phyloP scores from a whole-genome alignment of 495 filamentous ascomycete species.

The Penicillium waksmanii region DNA sequence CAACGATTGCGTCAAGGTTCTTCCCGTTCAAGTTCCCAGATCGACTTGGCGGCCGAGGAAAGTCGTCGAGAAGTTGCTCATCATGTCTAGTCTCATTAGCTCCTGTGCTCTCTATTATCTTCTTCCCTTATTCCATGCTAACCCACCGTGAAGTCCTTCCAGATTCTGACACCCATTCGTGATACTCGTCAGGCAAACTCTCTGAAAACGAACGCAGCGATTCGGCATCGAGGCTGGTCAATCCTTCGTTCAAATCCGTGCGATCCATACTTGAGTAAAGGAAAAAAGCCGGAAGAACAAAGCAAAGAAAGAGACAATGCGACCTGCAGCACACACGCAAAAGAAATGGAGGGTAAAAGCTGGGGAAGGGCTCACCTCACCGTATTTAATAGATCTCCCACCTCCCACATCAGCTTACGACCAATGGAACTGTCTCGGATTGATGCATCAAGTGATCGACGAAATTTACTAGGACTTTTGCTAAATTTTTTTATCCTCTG shows the following conservation, averaged over 20 bases:
- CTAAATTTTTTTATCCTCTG: neutral
- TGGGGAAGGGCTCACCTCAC: neutral
- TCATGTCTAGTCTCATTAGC: constrained; percentile 19
- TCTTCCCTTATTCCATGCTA: neutral
- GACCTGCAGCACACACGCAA: neutral
- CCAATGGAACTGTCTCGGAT: constrained; percentile 3
- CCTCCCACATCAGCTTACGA: neutral
- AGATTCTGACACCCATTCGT: constrained; percentile 31
- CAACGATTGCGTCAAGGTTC: constrained; percentile 26
- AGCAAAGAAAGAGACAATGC: neutral
- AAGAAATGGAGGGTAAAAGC: neutral
- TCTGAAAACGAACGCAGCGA: constrained; percentile 31
- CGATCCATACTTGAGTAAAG: neutral
- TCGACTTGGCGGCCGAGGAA: constrained; percentile 26
- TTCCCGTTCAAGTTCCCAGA: neutral
- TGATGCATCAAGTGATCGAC: constrained; percentile 32
- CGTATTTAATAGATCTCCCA: constrained; percentile 20
- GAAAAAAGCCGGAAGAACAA: neutral
- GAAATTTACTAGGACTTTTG: constrained; percentile 8
- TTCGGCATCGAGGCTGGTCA: constrained; percentile 21
- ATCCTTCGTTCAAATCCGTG: constrained; percentile 21
- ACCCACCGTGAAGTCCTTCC: constrained; percentile 26
- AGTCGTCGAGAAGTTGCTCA: constrained; percentile 31
- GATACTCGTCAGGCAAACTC: constrained; percentile 29
- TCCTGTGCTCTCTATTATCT: neutral